Conservation (phyloP, 2,329 filamentous ascomycete genomes). For the Domatiomyces globalis region DNA sequence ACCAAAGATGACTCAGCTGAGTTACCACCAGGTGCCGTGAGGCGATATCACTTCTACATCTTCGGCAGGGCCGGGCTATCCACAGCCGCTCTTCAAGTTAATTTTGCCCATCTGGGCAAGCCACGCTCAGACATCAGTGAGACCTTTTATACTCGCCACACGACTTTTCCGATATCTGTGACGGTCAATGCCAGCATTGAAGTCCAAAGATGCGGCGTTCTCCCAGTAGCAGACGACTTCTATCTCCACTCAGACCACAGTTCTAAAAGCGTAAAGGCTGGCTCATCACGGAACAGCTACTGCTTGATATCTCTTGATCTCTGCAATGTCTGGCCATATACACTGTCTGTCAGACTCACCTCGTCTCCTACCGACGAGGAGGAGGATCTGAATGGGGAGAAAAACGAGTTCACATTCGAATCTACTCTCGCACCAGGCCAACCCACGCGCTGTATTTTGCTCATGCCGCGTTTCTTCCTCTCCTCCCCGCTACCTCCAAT, state of each 20-base stretch:
- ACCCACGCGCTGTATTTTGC: constrained; percentile 60
- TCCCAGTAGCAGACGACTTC: constrained; percentile 54
- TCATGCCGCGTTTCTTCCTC: constrained; percentile 61
- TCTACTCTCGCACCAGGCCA: constrained; percentile 40
- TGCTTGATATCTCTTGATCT: constrained; percentile 73
- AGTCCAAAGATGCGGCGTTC: constrained; percentile 61
- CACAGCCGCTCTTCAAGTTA: constrained; percentile 63
- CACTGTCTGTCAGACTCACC: constrained; percentile 50
- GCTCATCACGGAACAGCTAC: constrained; percentile 32
- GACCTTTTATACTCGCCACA: constrained; percentile 69
- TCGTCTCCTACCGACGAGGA: background rate
- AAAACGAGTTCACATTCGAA: constrained; percentile 23
- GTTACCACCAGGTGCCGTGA: constrained; percentile 50
- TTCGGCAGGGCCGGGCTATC: constrained; percentile 75
- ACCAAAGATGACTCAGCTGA: constrained; percentile 38
- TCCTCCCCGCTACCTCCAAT: constrained; percentile 64
- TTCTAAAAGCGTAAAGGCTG: background rate
- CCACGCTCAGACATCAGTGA: constrained; percentile 53
- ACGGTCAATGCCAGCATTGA: constrained; percentile 90
- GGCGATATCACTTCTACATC: constrained; percentile 69
- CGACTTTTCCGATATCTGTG: constrained; percentile 65
- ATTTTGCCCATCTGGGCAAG: constrained; percentile 70
- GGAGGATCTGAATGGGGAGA: constrained; percentile 17
- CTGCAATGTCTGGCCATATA: constrained; percentile 77
- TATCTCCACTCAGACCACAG: background rate